Evolutionary conservation across 805 yeast genomes (phyloP), one percentile per base, ranked within the genome.

Genomic region (Nakazawaea sp.): DNA sequence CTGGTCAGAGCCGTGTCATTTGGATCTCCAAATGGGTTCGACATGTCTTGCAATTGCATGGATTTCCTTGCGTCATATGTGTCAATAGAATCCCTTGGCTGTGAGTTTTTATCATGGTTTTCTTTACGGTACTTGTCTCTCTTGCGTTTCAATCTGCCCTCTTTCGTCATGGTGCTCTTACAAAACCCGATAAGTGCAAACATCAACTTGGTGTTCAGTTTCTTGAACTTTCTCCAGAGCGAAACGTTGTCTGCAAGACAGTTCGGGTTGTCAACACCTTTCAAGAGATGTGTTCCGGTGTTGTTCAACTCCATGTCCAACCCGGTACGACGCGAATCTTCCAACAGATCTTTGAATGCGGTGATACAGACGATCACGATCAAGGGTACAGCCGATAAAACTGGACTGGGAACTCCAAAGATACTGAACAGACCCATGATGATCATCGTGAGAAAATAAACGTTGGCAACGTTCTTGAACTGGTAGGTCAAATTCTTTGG

Each of bases 341-440:
- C 94, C 46, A 83, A 64, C 0, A 81, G 89, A 58, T 84, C 92
- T 50, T 81, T 80, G 44, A 78, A 52, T 4, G 87, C 89, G 2
- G 92, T 83, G 45, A 83, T 62, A 38, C 68, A 64, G 15, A 83
- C 88, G 62, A 83, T 82, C 39, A 83, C 89, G 54, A 82, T 80
- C 52, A 83, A 71, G 3, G 94, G 94, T 24, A 82, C 89, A 2
- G 88, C 84, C 16, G 83, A 81, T 50, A 83, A 62, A 2, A 77
- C 90, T 1, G 92, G 88, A 42, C 66, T 66, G 23, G 73, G 67
- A 16, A 81, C 88, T 32, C 94, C 94, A 53, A 83, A 83, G 32
- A 83, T 74, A 43, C 75, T 66, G 55, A 80, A 78, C 21, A 70
- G 72, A 31, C 81, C 81, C 44, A 76, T 54, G 23, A 76, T 72